These are phyloP conservation scores for Thelephora terrestris DNA, from an alignment of 1,284 basidiomycete species.

Conservation along the genomic window DNA sequence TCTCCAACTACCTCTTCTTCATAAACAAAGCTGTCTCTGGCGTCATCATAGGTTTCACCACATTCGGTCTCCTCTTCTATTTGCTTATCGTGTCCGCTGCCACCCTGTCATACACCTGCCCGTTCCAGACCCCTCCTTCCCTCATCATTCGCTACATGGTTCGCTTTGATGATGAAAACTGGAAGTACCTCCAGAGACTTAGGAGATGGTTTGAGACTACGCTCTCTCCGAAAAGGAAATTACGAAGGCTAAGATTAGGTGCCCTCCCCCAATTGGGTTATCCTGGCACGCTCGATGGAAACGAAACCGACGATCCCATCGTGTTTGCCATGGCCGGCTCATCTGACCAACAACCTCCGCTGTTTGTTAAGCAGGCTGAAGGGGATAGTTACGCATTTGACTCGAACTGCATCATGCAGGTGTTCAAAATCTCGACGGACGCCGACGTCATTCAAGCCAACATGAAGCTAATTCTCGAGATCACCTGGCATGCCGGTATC, in stretches of 20 bases:
- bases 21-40: not conserved
- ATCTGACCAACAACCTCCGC: too few relatives aligned
- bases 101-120: not conserved
- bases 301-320: not conserved
- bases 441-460: not conserved
- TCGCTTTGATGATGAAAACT: not conserved
- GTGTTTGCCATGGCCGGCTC: not conserved
- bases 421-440: not conserved
- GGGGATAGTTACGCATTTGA: not conserved
- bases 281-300: too few relatives aligned
- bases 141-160: not conserved
- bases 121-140: constrained; percentile 3
- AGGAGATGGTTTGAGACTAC: not conserved
- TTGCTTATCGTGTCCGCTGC: too few relatives aligned
- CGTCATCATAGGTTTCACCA: not conserved
- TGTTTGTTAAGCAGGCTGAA: not conserved
- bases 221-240: too few relatives aligned
- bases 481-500: not conserved
- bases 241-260: too few relatives aligned
- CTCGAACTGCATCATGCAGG: not conserved
- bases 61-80: constrained; percentile 1
- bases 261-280: too few relatives aligned
- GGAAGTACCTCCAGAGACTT: not conserved
- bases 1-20: not conserved
- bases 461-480: not conserved